Evolutionary conservation across 352 stramenopile species (phyloP).

Genomic region (Phytophthora aleatoria): DNA sequence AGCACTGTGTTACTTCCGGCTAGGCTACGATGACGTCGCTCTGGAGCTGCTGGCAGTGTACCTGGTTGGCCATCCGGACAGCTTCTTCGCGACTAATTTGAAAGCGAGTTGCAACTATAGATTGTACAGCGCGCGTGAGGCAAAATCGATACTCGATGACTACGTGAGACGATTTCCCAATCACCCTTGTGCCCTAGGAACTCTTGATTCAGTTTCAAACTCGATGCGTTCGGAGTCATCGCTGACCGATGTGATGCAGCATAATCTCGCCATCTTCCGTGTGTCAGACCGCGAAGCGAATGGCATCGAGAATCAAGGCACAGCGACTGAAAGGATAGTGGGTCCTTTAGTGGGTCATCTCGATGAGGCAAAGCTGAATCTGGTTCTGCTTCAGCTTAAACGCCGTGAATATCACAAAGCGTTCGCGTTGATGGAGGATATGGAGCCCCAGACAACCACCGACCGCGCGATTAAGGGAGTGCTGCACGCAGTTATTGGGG

Average conservation of each 20-base stretch:
- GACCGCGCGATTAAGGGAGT: conserved; percentile 65
- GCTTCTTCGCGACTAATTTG: conserved; percentile 75
- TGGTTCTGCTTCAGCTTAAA: conserved; percentile 60
- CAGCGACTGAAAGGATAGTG: conserved; percentile 29
- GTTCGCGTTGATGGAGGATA: conserved; percentile 61
- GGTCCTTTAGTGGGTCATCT: conserved; percentile 44
- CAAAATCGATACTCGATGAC: conserved; percentile 84
- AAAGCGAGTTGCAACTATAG: conserved; percentile 68
- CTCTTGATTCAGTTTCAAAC: not conserved
- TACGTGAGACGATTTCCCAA: conserved; percentile 59
- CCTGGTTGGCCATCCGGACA: conserved; percentile 47
- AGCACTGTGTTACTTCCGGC: conserved; percentile 74
- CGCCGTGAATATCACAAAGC: conserved; percentile 50
- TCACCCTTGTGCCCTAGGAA: conserved; percentile 33
- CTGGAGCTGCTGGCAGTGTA: conserved; percentile 70
- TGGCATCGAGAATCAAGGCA: conserved; percentile 11
- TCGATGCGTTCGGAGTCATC: conserved; percentile 10
- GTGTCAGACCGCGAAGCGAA: conserved; percentile 22
- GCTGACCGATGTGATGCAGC: conserved; percentile 44
- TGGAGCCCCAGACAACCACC: conserved; percentile 44
- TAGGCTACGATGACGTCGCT: conserved; percentile 75
- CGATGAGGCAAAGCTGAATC: conserved; percentile 59
- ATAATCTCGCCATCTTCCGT: conserved; percentile 64
- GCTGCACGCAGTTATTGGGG: conserved; percentile 63
- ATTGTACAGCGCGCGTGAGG: conserved; percentile 58